A percentile compares a stretch with the other conserved stretches of the same genome.
Evolutionary conservation across 371 early-diverging fungal genomes (phyloP).

Genomic region (Zychaea mexicana): DNA sequence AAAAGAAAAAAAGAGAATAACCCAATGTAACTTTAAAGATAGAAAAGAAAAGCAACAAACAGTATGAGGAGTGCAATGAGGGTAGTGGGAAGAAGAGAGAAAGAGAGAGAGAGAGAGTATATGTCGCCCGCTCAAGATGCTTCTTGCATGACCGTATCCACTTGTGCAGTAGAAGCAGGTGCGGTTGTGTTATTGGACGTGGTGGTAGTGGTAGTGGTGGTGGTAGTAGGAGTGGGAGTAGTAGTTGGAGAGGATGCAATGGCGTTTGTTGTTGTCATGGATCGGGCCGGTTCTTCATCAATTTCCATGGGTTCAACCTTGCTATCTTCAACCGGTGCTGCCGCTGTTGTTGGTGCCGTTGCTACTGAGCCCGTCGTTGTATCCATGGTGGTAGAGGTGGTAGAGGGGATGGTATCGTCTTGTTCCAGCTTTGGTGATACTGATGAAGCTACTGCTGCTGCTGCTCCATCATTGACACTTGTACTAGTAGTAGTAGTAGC

Average conservation of each 20-base stretch:
- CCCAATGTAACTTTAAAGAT: background rate
- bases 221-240: no score
- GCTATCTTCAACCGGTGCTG: no score
- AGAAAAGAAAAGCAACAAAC: background rate
- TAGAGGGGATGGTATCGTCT: constrained; percentile 5
- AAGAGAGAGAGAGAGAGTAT: no score
- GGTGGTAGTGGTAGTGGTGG: background rate
- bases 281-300: no score
- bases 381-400: background rate
- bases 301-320: no score
- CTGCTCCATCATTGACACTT: background rate
- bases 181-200: background rate
- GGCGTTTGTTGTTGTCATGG: no score
- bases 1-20: background rate
- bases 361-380: background rate
- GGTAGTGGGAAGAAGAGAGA: no score
- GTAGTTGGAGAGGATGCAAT: no score
- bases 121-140: background rate
- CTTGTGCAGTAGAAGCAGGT: background rate
- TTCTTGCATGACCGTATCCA: constrained; percentile 12
- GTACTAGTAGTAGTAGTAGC: no score
- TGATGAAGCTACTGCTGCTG: background rate
- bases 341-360: background rate
- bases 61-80: no score
- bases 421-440: background rate